These are phyloP conservation scores for Calonectria multiphialidica DNA, from an alignment of 2,329 filamentous ascomycete genomes.

Conservation along the genomic window DNA sequence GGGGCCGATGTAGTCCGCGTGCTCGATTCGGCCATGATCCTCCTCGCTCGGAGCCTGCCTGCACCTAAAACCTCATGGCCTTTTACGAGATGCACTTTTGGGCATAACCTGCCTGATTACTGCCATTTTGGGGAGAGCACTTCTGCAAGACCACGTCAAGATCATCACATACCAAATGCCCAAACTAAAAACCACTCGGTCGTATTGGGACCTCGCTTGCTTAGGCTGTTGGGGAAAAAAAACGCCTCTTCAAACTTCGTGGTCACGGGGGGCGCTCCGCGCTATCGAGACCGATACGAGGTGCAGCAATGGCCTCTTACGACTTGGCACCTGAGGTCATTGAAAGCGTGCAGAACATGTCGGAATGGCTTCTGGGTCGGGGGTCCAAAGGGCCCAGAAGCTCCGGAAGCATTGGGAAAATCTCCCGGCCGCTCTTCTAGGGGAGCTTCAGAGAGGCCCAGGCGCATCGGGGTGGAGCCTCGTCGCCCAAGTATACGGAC, in stretches of 20 bases:
- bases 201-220: conserved; percentile 2
- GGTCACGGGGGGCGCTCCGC: neutral
- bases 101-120: neutral
- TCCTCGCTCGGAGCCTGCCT: neutral
- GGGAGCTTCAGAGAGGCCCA: neutral
- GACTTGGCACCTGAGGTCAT: conserved; percentile 36
- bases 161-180: conserved; percentile 4
- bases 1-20: neutral
- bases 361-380: neutral
- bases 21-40: neutral
- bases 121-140: conserved; percentile 20
- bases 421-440: neutral
- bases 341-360: neutral
- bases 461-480: conserved; percentile 14
- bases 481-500: neutral
- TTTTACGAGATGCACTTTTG: neutral
- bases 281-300: neutral
- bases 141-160: conserved; percentile 37
- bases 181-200: neutral
- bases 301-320: neutral
- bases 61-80: neutral
- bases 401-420: conserved; percentile 5
- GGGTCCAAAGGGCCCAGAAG: neutral
- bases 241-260: neutral
- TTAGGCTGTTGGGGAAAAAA: neutral